Evolutionary conservation across 345 rosid species (phyloP), one percentile per base, ranked within the genome.

Genomic region (Dovyalis caffra): DNA sequence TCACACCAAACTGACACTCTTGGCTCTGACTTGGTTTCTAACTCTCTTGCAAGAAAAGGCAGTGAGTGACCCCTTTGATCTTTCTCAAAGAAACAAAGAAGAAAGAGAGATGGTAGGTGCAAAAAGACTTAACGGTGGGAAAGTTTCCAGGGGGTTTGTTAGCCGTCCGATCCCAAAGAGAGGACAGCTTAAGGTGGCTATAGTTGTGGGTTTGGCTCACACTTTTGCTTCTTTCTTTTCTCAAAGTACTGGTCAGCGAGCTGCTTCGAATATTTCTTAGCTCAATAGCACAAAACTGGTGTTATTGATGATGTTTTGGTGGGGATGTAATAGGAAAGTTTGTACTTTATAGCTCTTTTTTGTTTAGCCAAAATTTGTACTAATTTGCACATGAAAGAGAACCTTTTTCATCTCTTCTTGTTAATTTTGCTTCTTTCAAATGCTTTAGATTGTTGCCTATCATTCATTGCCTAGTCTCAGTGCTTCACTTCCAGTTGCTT

Each of bases 161-260:
- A 53, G 87, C 83, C 93, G 97, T 75, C 88, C 75, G 72, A 83
- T 89, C 15, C 97, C 97, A 1, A 89, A 86, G 84, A 87, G 97
- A 82, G 94, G 97, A 1, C 88, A 82, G 70, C 90, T 92, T 77
- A 92, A 88, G 86, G 80, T 88, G 86, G 93, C 87, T 5, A 84
- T 92, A 38, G 79, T 87, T 29, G 76, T 86, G 66, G 90, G 86
- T 3, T 64, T 92, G 72, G 91, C 88, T 69, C 85, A 86, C 58
- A 70, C 88, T 40, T 69, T 92, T 64, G 90, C 89, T 78, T 89
- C 93, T 3, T 79, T 90, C 70, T 90, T 90, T 78, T 74, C 83
- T 34, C 77, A 49, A 26, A 68, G 26, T 18, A 23, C 61, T 12
- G 61, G 65, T 63, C 68, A 80, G 14, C 49, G 84, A 53, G 70